A percentile compares a stretch with the other conserved stretches of the same genome.
These are phyloP conservation scores for Chimonanthus salicifolius DNA, from an alignment of 164 flowering plant genomes.

Conservation along the genomic window DNA sequence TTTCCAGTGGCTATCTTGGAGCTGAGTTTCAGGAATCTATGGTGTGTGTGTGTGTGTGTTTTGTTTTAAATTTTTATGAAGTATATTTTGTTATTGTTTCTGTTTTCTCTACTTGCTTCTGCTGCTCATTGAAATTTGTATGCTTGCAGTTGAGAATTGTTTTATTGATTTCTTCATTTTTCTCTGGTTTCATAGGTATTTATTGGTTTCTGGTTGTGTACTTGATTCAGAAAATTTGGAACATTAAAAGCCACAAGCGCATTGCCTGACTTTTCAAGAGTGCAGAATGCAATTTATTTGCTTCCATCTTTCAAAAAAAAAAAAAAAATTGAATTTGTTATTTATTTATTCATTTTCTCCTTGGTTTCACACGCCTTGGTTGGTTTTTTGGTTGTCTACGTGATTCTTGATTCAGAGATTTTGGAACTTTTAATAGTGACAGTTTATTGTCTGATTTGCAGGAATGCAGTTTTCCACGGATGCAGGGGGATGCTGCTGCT, in stretches of 20 bases:
- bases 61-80: neutral
- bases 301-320: too few relatives aligned
- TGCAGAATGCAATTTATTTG: conserved; percentile 12
- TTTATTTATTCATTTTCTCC: too few relatives aligned
- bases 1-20: conserved; percentile 88
- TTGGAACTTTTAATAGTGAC: neutral
- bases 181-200: neutral
- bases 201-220: neutral
- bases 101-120: neutral
- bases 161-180: neutral
- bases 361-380: too few relatives aligned
- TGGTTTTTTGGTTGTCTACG: neutral
- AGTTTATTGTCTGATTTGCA: conserved; percentile 11
- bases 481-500: conserved; percentile 40
- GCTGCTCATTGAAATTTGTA: neutral
- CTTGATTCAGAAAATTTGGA: neutral
- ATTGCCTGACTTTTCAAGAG: conserved; percentile 31
- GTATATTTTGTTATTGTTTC: neutral
- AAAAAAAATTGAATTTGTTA: too few relatives aligned
- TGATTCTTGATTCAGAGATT: neutral
- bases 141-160: neutral
- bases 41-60: conserved; percentile 37
- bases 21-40: conserved; percentile 85
- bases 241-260: neutral
- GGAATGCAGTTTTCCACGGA: conserved; percentile 45